Percentiles rank a stretch among this genome's conserved stretches.
These are phyloP conservation scores for Russula compacta DNA, from an alignment of 768 basidiomycete species.

Conservation along the genomic window DNA sequence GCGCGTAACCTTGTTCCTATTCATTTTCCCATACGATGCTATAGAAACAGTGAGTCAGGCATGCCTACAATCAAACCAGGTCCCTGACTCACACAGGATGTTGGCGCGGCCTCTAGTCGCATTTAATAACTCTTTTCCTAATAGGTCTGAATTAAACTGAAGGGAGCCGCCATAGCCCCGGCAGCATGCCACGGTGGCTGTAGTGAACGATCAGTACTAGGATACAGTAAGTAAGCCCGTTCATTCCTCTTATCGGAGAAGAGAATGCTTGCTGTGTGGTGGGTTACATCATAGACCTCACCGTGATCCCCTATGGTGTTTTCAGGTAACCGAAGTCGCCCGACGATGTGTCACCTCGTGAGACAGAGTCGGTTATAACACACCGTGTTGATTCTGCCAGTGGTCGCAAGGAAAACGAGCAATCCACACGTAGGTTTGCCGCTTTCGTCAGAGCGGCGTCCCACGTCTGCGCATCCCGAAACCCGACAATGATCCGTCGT, in stretches of 20 bases:
- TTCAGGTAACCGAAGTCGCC: neutral
- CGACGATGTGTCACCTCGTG: neutral
- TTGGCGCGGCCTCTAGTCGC: neutral
- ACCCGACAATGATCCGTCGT: neutral
- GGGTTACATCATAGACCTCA: conserved; percentile 1
- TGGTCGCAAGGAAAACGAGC: neutral
- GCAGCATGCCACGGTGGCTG: neutral
- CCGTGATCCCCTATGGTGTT: neutral
- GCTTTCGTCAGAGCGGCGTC: neutral
- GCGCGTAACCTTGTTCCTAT: neutral
- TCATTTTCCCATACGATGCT: neutral
- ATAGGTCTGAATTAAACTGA: neutral
- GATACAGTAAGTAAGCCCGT: neutral
- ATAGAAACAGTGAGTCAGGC: conserved; percentile 6
- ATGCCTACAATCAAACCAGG: neutral
- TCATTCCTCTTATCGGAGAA: neutral
- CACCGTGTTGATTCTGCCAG: neutral
- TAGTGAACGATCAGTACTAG: neutral
- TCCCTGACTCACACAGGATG: neutral
- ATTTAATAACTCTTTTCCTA: neutral
- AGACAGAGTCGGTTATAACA: neutral
- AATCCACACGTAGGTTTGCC: neutral
- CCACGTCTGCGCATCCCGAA: no score
- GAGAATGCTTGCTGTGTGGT: neutral
- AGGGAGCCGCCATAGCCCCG: neutral